Evolutionary conservation across 768 basidiomycete genomes (phyloP), one percentile per base, ranked within the genome.

Genomic region (Multifurca ochricompacta): DNA sequence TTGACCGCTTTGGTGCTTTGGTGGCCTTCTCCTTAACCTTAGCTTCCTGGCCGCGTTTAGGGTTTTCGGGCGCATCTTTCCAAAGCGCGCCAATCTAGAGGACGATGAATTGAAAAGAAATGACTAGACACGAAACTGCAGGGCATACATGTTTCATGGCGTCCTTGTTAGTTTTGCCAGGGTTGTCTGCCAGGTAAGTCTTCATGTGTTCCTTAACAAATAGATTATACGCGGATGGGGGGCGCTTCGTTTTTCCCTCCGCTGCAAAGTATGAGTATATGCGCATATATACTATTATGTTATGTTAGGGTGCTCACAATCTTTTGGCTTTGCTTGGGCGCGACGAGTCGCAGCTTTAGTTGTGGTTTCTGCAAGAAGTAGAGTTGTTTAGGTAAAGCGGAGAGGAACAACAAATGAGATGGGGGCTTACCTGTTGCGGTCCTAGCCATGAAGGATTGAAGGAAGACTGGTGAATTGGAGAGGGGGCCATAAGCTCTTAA

Each of bases 1-100:
- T 54, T 14, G 51, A 21, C 34, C 53, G 43, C 40, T 48, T 59
- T 1, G 71, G 62, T 6, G 63, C 71, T 53, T 76, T 79, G 21
- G 77, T 60, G 41, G 76, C 77, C 43, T 67, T 72, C n/a, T 74
- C 18, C 56, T 76, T 79, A 30, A 71, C 63, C 14, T 74, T 79
- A 30, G 71, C 63, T 16, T 74, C 75, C 54, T 78, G 73, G 18
- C 81, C 82, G 23, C 79, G 76, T 55, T 80, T 83, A 1, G 82
- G 81, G 63, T 84, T 84, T 63, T 82, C 80, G 1, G 79, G 78
- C 0, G 82, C 73, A 52, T 81, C 74, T 41, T 69, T 73, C 82
- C 82, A 83, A 51, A 78, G 51, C 1, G 64, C 69, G 5, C 75
- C 81, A 57, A 84, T 80, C 82, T 84, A 59, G 1, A 30, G 21